A percentile compares a stretch with the other conserved stretches of the same genome.
Evolutionary conservation across 305 asterid genomes (phyloP).

Genomic region (Rubia peregrina): DNA sequence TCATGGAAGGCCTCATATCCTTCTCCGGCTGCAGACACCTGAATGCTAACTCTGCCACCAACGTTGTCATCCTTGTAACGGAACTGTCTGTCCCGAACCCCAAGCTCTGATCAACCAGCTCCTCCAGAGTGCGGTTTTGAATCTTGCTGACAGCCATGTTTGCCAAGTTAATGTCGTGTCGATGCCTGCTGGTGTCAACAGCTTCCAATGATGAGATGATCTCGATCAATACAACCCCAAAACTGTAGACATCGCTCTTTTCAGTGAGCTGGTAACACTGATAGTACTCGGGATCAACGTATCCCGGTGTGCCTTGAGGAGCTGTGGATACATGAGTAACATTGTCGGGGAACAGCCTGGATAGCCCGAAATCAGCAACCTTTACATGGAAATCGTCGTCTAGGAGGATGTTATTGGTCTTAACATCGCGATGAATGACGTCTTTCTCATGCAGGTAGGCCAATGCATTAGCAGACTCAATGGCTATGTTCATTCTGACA

Average conservation of each 20-base stretch:
- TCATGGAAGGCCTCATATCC: constrained; percentile 87
- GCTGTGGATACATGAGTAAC: constrained; percentile 90
- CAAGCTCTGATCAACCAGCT: constrained; percentile 54
- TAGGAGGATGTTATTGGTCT: constrained; percentile 71
- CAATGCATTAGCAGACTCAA: constrained; percentile 71
- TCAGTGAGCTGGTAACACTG: constrained; percentile 79
- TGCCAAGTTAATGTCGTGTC: constrained; percentile 55
- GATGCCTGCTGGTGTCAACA: constrained; percentile 58
- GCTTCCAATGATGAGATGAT: constrained; percentile 65
- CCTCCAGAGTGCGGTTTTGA: constrained; percentile 44
- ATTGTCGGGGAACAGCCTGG: constrained; percentile 59
- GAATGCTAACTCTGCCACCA: constrained; percentile 66
- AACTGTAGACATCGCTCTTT: constrained; percentile 81
- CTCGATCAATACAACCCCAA: constrained; percentile 68
- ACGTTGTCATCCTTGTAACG: constrained; percentile 48
- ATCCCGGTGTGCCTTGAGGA: constrained; percentile 97
- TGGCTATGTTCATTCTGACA: constrained; percentile 66
- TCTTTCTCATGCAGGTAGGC: constrained; percentile 60
- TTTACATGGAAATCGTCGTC: constrained; percentile 86
- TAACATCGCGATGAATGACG: constrained; percentile 79
- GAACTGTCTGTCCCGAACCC: constrained; percentile 41
- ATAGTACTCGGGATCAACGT: constrained; percentile 90
- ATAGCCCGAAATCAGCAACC: constrained; percentile 85
- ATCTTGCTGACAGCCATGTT: constrained; percentile 72
- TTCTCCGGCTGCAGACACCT: constrained; percentile 74